Percentiles rank a stretch among this genome's conserved stretches.
phyloP scores from a whole-genome alignment of 768 basidiomycete genomes.

The Solioccasus polychromus region DNA sequence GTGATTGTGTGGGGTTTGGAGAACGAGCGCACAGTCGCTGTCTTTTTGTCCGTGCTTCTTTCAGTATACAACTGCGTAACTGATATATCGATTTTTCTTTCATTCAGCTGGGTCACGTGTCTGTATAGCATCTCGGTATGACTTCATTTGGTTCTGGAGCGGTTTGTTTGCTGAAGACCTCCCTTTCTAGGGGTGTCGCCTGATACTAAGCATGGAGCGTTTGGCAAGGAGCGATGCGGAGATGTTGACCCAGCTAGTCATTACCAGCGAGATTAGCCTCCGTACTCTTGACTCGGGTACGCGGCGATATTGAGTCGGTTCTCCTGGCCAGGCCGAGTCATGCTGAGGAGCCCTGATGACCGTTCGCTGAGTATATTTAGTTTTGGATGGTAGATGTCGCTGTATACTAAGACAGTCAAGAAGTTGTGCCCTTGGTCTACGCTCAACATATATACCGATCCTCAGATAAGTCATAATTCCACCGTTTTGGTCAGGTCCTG shows the following conservation, averaged over 20 bases:
- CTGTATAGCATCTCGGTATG: conserved; percentile 15
- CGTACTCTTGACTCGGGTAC: not conserved
- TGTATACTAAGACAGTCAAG: not conserved
- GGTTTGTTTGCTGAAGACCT: not conserved
- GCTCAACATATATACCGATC: not conserved
- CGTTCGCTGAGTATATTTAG: no score
- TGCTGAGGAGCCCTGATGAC: no score
- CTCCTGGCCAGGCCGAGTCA: no score
- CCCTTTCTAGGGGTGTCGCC: conserved; percentile 20
- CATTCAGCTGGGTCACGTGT: conserved; percentile 14
- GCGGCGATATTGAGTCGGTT: no score
- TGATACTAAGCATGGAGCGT: conserved; percentile 24
- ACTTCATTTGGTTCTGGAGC: not conserved
- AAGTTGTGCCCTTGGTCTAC: not conserved
- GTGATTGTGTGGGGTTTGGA: not conserved
- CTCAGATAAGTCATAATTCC: not conserved
- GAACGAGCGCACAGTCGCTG: not conserved
- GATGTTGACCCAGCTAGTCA: not conserved
- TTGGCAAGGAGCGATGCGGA: conserved; percentile 13
- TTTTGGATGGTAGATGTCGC: not conserved
- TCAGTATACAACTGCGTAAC: not conserved
- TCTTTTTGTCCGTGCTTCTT: conserved; percentile 10
- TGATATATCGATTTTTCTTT: not conserved
- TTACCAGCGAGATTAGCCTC: conserved; percentile 14
- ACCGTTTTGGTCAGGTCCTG: not conserved